Percentiles rank a stretch among this genome's conserved stretches.
Conservation (phyloP, 805 yeast species). For the Zygosaccharomyces kombuchaensis region DNA sequence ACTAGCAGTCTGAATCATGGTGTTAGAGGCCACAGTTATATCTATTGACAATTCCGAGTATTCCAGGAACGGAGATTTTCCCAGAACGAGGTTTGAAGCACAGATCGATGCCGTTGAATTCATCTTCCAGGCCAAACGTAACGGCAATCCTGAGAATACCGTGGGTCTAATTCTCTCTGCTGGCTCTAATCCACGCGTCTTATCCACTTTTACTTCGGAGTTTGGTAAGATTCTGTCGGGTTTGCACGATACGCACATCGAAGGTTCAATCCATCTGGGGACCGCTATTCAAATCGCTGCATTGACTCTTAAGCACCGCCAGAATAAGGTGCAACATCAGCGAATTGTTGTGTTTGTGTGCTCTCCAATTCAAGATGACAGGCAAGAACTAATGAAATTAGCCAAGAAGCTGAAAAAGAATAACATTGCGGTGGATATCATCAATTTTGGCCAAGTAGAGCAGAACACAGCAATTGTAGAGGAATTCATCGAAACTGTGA, state of each 20-base stretch:
- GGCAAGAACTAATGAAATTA: constrained; percentile 69
- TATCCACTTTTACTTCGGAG: constrained; percentile 82
- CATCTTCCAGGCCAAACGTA: constrained; percentile 79
- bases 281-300: constrained; percentile 92
- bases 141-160: constrained; percentile 88
- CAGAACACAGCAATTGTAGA: constrained; percentile 74
- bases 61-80: constrained; percentile 92
- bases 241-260: constrained; percentile 69
- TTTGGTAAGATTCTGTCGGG: constrained; percentile 83
- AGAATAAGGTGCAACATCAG: constrained; percentile 87
- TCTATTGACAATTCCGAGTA: constrained; percentile 94
- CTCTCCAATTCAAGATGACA: constrained; percentile 65
- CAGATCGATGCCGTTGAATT: constrained; percentile 86
- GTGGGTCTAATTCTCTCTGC: constrained; percentile 89
- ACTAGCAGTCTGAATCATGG: constrained; percentile 48
- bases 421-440: constrained; percentile 80
- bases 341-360: constrained; percentile 88
- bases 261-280: constrained; percentile 63
- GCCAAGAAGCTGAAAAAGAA: constrained; percentile 94
- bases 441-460: constrained; percentile 87
- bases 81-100: constrained; percentile 84
- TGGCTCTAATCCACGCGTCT: constrained; percentile 81
- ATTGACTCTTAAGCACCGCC: constrained; percentile 91
- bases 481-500: constrained; percentile 68
- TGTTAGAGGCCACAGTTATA: constrained; percentile 92